phyloP scores from a whole-genome alignment of 139 green algal species.

The Desmodesmus armatus region DNA sequence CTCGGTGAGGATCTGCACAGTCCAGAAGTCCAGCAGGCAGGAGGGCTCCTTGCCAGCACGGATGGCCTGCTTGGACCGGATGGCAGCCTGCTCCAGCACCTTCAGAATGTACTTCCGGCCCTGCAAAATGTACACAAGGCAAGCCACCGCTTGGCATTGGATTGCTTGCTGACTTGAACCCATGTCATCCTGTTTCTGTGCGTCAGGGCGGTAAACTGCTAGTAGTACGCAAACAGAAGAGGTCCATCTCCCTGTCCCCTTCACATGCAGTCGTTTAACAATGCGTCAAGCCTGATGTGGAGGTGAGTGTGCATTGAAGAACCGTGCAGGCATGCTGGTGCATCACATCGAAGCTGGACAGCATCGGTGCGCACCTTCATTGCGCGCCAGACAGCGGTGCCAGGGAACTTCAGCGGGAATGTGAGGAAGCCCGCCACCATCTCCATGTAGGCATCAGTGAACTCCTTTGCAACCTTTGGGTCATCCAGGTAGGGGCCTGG shows the following conservation, averaged over 20 bases:
- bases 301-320: too few species aligned
- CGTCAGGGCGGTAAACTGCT: too few species aligned
- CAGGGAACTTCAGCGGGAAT: conserved; percentile 85
- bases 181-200: too few species aligned
- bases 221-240: too few species aligned
- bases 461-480: conserved; percentile 63
- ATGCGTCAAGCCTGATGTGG: too few species aligned
- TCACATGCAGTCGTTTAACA: too few species aligned
- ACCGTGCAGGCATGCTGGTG: neutral
- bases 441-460: conserved; percentile 72
- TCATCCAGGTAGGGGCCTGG: conserved; percentile 86
- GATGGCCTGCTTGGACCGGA: conserved; percentile 69
- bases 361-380: conserved; percentile 65
- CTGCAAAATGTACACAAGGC: conserved; percentile 11
- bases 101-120: conserved; percentile 42
- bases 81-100: conserved; percentile 70
- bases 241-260: too few species aligned
- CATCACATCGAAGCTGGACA: neutral
- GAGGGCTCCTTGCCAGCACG: conserved; percentile 62
- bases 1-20: conserved; percentile 56
- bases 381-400: conserved; percentile 81
- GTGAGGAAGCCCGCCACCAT: conserved; percentile 88
- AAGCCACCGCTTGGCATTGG: too few species aligned
- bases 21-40: conserved; percentile 86
- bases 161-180: too few species aligned